These are phyloP conservation scores for Metschnikowia aberdeeniae DNA, from an alignment of 805 yeast species.

Conservation along the genomic window DNA sequence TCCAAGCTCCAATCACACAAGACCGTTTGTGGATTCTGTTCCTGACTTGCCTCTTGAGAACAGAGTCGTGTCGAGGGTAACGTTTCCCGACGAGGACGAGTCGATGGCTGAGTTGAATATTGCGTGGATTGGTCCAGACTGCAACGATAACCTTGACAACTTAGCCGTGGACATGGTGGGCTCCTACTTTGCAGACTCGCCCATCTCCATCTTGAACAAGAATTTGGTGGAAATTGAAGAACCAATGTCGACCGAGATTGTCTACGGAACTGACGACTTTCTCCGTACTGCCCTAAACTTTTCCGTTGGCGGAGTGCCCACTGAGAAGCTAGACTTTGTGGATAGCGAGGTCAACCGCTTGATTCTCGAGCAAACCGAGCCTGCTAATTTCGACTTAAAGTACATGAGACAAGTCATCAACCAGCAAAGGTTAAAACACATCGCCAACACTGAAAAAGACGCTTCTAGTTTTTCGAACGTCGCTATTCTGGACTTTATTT, in stretches of 20 bases:
- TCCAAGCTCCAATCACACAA: slow-evolving; percentile 31
- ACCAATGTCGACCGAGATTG: slow-evolving; percentile 73
- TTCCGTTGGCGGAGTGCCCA: slow-evolving; percentile 70
- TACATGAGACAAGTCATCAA: slow-evolving; percentile 67
- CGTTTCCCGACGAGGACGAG: slow-evolving; percentile 89
- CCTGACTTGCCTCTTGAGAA: slow-evolving; percentile 42
- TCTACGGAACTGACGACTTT: slow-evolving; percentile 71
- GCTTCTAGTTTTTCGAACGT: slow-evolving; percentile 58
- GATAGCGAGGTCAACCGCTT: slow-evolving; percentile 48
- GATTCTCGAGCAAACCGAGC: slow-evolving; percentile 48
- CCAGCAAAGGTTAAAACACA: slow-evolving; percentile 57
- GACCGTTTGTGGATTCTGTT: slow-evolving; percentile 79
- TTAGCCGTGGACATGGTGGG: slow-evolving; percentile 71
- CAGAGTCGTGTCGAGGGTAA: slow-evolving; percentile 47
- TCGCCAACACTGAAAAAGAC: slow-evolving; percentile 59
- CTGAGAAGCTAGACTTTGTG: slow-evolving; percentile 52
- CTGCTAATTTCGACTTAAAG: slow-evolving; percentile 52
- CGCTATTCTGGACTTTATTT: slow-evolving; percentile 75
- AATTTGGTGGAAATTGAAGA: slow-evolving; percentile 74
- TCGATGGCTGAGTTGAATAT: slow-evolving; percentile 70
- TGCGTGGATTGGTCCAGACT: slow-evolving; percentile 79
- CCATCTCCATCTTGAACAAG: slow-evolving; percentile 71
- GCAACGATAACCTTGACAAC: slow-evolving; percentile 46
- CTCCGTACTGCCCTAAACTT: slow-evolving; percentile 55
- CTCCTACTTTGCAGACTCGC: slow-evolving; percentile 69